A percentile compares a stretch with the other conserved stretches of the same genome.
Evolutionary conservation across 768 basidiomycete genomes (phyloP).

Genomic region (Holtermanniella nyarrowii): DNA sequence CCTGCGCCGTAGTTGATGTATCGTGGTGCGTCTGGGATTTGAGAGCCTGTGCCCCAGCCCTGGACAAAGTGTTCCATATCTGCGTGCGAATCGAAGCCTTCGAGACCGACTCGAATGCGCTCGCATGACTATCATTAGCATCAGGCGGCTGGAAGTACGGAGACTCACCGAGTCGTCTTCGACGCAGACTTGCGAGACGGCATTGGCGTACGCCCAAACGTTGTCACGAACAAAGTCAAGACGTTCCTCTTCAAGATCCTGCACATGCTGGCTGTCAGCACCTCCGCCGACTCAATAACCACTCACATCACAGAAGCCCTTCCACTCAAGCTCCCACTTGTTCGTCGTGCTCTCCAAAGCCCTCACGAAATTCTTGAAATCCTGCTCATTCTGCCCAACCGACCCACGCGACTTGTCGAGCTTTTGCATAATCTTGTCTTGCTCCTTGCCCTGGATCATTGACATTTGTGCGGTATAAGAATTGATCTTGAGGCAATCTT

Average conservation of each 20-base stretch:
- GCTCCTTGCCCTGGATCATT: slow-evolving; percentile 82
- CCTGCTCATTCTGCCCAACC: slow-evolving; percentile 80
- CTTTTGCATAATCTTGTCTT: slow-evolving; percentile 79
- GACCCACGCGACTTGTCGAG: slow-evolving; percentile 81
- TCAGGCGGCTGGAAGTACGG: background rate
- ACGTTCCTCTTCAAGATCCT: slow-evolving; percentile 93
- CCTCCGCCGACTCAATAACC: background rate
- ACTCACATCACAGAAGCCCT: slow-evolving; percentile 69
- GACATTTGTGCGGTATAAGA: slow-evolving; percentile 84
- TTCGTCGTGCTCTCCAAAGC: slow-evolving; percentile 64
- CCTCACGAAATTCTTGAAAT: slow-evolving; percentile 77
- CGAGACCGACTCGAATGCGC: slow-evolving; percentile 69
- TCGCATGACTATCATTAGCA: slow-evolving; percentile 66
- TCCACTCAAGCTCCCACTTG: slow-evolving; percentile 93
- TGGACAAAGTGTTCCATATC: slow-evolving; percentile 85
- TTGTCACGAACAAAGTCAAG: slow-evolving; percentile 89
- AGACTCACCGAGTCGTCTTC: slow-evolving; percentile 77
- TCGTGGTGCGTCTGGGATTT: slow-evolving; percentile 75
- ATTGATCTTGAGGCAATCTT: slow-evolving; percentile 85
- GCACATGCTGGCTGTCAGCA: slow-evolving; percentile 49
- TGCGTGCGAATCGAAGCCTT: slow-evolving; percentile 74
- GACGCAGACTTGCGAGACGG: slow-evolving; percentile 90
- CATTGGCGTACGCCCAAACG: slow-evolving; percentile 92
- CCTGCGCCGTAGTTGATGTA: slow-evolving; percentile 63
- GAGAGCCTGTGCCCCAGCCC: slow-evolving; percentile 74